Conservation (phyloP, 106 monocot genomes). For the Acorus calamus region DNA sequence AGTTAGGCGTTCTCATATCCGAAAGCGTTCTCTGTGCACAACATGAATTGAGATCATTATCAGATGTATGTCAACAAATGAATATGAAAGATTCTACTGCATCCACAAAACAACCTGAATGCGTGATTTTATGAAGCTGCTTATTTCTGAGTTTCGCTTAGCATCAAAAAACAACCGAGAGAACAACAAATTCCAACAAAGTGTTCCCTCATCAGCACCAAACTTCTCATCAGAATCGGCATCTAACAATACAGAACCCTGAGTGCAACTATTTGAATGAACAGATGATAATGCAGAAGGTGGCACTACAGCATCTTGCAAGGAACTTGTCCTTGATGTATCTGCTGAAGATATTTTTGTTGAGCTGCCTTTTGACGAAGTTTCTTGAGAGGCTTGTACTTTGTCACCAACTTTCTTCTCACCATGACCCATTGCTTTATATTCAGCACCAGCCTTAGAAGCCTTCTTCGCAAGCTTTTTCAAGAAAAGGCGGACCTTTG, state of each 20-base stretch:
- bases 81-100: too few relatives aligned
- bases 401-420: slow-evolving; percentile 47
- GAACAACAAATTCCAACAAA: slow-evolving; percentile 83
- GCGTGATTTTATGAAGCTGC: slow-evolving; percentile 52
- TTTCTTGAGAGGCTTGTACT: slow-evolving; percentile 12
- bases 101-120: slow-evolving; percentile 54
- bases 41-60: too few relatives aligned
- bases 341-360: slow-evolving; percentile 24
- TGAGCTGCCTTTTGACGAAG: slow-evolving; percentile 15
- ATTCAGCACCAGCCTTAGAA: slow-evolving; percentile 39
- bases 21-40: slow-evolving; percentile 62
- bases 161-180: slow-evolving; percentile 94
- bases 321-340: slow-evolving; percentile 23
- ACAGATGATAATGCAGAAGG: slow-evolving; percentile 13
- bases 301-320: slow-evolving; percentile 29
- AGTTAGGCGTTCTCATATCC: slow-evolving; percentile 75
- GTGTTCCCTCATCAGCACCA: slow-evolving; percentile 62
- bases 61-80: too few relatives aligned
- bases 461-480: slow-evolving; percentile 80
- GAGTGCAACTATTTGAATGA: slow-evolving; percentile 10
- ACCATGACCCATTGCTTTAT: slow-evolving; percentile 20
- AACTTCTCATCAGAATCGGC: slow-evolving; percentile 39
- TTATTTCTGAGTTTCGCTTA: slow-evolving; percentile 45
- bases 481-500: slow-evolving; percentile 65
- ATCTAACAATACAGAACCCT: slow-evolving; percentile 22